Base-by-base conservation (phyloP, 2,329 filamentous ascomycete genomes). In the Fusarium equiseti region DNA sequence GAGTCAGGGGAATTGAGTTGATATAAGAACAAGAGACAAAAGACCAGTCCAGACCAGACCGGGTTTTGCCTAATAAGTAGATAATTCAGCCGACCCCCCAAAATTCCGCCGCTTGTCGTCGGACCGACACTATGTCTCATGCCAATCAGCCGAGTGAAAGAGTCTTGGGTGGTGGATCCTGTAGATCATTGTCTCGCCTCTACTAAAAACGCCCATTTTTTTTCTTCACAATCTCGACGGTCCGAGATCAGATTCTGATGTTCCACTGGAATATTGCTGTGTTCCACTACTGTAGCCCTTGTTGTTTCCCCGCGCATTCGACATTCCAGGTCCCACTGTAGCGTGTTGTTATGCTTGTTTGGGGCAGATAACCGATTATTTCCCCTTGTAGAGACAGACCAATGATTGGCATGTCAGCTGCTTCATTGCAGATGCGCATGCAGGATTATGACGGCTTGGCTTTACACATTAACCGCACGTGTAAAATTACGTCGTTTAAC, bases 61-160 rank as follows among this genome's bases (percentile, higher is more conserved):
- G 50, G 44, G 53, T 69, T 69, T 53, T 71, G 68, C 68, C 68
- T 65, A 65, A 67, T 71, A 69, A 70, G 66, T 71, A 67, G 35
- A 12, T n/a, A 35, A 60, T 69, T 71, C 63, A 71, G 58, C 67
- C 66, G 66, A 52, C 65, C 50, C 66, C 38, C 48, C 32, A 52
- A 59, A 52, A 51, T 58, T 68, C 42, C 40, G 40, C 53, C 59
- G 31, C 58, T 46, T 46, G 40, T 52, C 46, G 68, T 71, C 68
- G 68, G 68, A 54, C 68, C 68, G 68, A 71, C 68, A 71, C 22
- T 2, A 22, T 6, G 13, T 29, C 52, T 32, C 45, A 53, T 53
- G 7, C 62, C 59, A 70, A 70, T 70, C 67, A 68, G 35, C 22
- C 24, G 50, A 54, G 42, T 13, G 38, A 27, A 51, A 38, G 32